Evolutionary conservation across 768 basidiomycete genomes (phyloP).

Genomic region (Coprinellus micaceus): DNA sequence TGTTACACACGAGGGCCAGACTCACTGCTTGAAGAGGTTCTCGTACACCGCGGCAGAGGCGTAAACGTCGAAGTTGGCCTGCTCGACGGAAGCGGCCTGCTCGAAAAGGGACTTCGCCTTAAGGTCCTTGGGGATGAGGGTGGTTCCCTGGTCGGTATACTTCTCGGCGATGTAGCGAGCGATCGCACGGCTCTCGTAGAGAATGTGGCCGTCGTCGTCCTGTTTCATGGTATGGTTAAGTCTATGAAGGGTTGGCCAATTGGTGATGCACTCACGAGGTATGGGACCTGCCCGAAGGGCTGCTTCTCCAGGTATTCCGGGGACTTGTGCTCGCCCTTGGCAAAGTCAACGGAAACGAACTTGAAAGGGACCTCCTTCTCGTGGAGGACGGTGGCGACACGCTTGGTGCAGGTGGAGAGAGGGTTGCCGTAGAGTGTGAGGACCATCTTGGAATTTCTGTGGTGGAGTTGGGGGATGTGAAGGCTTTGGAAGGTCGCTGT

Average conservation of each 20-base stretch:
- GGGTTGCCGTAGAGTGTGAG: constrained; percentile 11
- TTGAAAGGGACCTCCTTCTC: constrained; percentile 16
- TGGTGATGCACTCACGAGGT: constrained; percentile 2
- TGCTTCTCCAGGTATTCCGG: constrained; percentile 13
- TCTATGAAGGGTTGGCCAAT: not conserved
- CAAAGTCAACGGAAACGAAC: constrained; percentile 9
- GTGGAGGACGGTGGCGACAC: constrained; percentile 12
- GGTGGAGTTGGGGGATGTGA: no score
- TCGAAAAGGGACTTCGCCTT: constrained; percentile 44
- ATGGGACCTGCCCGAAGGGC: constrained; percentile 16
- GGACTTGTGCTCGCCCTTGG: constrained; percentile 10
- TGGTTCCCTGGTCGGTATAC: constrained; percentile 46
- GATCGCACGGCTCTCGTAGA: constrained; percentile 68
- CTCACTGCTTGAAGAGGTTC: constrained; percentile 49
- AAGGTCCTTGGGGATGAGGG: constrained; percentile 44
- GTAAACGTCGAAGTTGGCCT: constrained; percentile 48
- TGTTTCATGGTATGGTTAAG: no score
- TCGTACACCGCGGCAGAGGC: constrained; percentile 43
- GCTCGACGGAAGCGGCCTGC: constrained; percentile 51
- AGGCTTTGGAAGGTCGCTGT: no score
- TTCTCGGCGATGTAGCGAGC: constrained; percentile 56
- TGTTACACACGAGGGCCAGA: not conserved
- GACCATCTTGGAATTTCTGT: constrained; percentile 12
- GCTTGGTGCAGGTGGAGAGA: constrained; percentile 13
- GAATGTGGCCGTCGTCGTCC: constrained; percentile 60